Conservation (phyloP, 129 eudicot genomes). For the Artemisia tridentata region DNA sequence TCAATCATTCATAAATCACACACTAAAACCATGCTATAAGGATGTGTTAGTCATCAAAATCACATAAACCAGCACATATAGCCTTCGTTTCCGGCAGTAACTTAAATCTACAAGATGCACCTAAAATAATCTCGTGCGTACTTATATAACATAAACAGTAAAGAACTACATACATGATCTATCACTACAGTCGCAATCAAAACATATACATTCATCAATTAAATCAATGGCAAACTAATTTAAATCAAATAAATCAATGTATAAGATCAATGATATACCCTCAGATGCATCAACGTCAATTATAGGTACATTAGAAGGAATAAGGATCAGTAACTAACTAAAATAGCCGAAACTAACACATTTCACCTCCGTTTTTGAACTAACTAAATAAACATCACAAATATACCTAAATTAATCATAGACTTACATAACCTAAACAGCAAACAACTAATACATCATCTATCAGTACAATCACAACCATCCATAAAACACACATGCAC, state of each 20-base stretch:
- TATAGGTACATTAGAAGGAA: slow-evolving; percentile 90
- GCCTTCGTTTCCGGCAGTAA: too few relatives aligned
- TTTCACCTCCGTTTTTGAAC: not conserved
- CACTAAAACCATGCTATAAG: too few relatives aligned
- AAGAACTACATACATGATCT: too few relatives aligned
- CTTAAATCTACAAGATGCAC: too few relatives aligned
- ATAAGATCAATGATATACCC: slow-evolving; percentile 35
- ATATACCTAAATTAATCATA: slow-evolving; percentile 18
- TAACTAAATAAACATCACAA: not conserved
- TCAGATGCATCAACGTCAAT: slow-evolving; percentile 90
- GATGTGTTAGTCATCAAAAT: too few relatives aligned
- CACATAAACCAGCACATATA: too few relatives aligned
- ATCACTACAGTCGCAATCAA: too few relatives aligned
- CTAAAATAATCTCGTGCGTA: not conserved
- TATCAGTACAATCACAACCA: not conserved
- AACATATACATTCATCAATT: not conserved
- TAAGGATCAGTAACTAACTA: slow-evolving; percentile 58
- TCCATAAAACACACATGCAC: not conserved
- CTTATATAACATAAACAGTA: too few relatives aligned
- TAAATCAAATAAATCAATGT: not conserved
- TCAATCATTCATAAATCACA: slow-evolving; percentile 1
- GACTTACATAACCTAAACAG: not conserved
- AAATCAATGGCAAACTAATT: not conserved
- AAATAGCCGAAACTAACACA: too few relatives aligned
- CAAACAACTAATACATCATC: too few relatives aligned